Percentiles rank a stretch among this genome's conserved stretches.
Evolutionary conservation across 495 filamentous ascomycete species (phyloP).

Genomic region (Glarea lozoyensis): DNA sequence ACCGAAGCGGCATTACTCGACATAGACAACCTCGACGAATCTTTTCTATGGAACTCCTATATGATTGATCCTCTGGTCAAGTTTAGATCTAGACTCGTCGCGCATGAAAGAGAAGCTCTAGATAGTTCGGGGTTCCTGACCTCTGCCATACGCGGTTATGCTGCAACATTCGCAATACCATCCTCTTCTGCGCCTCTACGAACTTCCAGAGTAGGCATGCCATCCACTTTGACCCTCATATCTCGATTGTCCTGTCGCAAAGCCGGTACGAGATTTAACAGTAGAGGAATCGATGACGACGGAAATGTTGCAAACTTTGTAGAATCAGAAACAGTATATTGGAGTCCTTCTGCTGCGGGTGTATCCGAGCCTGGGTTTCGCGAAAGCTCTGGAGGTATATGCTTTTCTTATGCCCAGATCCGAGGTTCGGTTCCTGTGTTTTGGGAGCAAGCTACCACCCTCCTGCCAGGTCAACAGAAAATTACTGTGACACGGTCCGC

Average conservation of each 20-base stretch:
- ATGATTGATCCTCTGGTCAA: conserved; percentile 90
- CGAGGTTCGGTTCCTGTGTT: conserved; percentile 91
- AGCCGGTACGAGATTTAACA: conserved; percentile 93
- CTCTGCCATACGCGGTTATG: conserved; percentile 89
- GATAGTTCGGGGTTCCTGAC: conserved; percentile 84
- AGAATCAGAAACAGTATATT: conserved; percentile 59
- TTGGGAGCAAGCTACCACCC: conserved; percentile 87
- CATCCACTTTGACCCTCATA: conserved; percentile 77
- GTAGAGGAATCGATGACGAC: conserved; percentile 93
- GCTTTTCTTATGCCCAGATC: conserved; percentile 91
- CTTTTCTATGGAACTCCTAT: conserved; percentile 94
- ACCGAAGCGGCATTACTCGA: conserved; percentile 57
- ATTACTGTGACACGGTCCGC: conserved; percentile 81
- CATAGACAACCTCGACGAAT: conserved; percentile 75
- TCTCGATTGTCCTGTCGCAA: conserved; percentile 85
- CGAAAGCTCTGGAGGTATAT: conserved; percentile 36
- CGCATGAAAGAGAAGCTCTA: conserved; percentile 60
- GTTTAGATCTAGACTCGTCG: conserved; percentile 72
- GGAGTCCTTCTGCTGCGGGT: conserved; percentile 48
- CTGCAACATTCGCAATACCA: conserved; percentile 75
- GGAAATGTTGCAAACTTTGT: conserved; percentile 93
- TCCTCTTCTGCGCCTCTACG: conserved; percentile 39
- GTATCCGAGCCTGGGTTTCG: conserved; percentile 8
- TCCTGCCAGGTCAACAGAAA: conserved; percentile 90
- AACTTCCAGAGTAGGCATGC: conserved; percentile 57